Base-by-base conservation (phyloP, 345 rosid species). In the Lenwebbia sp. region DNA sequence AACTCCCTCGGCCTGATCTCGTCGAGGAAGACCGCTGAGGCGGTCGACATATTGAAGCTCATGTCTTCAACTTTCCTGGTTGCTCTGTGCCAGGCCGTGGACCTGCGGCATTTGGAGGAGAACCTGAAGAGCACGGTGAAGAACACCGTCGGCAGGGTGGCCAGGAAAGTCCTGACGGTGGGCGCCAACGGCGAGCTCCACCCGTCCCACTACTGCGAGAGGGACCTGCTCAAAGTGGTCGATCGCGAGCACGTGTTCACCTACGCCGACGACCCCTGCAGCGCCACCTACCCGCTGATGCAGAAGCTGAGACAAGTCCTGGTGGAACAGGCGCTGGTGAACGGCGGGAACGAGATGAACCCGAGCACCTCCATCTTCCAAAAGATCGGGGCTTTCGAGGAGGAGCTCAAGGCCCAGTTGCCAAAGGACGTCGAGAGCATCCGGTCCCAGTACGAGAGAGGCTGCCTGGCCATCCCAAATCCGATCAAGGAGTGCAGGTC, bases 1-100 rank as follows among this genome's bases (percentile, higher is more conserved):
- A 89, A 89, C 87, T 88, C 91, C 30, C 82, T 88, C 7, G 91
- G 91, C 13, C 40, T 88, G 37, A 89, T 88, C 84, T 88, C 89
- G 8, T 82, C 91, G 4, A 55, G 89, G 83, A 89, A 89, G 83
- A 89, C 89, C 1, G 89, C 83, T 5, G 89, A 86, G 55, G 89
- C 91, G 2, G 86, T 86, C 22, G 87, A 88, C 76, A 85, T 88
- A 49, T 44, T 88, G 84, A 89, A 89, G 82, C 89, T 89, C 75
- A 88, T 89, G 89, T 89, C 88, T 22, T 54, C 91, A 4, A 89
- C 89, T 41, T 88, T 55, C 83, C 40, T 88, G 82, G 88, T 89
- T 6, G 91, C 87, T 22, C 84, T 88, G 41, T 88, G 89, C 86
- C 91, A 88, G 41, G 88, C 88, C 3, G 54, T 89, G 30, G 89